Conservation (phyloP, 495 filamentous ascomycete species). For the Aspergillus wentii region DNA sequence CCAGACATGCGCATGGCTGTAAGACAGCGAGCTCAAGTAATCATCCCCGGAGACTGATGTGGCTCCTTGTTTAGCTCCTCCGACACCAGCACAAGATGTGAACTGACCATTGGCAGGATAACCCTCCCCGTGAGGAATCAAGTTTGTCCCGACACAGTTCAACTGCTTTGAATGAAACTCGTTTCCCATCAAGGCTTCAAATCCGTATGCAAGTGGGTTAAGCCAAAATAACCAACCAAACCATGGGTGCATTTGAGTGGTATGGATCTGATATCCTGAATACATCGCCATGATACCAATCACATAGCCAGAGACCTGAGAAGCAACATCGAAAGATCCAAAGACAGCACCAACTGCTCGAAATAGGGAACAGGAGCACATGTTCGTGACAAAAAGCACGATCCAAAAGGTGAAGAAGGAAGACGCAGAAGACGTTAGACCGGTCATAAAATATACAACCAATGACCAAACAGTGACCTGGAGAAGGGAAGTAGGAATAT, state of each 20-base stretch:
- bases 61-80: conserved; percentile 36
- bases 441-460: conserved; percentile 70
- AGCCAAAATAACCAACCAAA: conserved; percentile 68
- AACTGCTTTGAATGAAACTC: conserved; percentile 53
- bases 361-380: conserved; percentile 29
- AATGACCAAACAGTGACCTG: conserved; percentile 61
- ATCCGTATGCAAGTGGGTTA: conserved; percentile 66
- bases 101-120: conserved; percentile 16
- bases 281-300: conserved; percentile 49
- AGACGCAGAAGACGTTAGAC: conserved; percentile 36
- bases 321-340: conserved; percentile 41
- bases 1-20: conserved; percentile 37
- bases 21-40: conserved; percentile 43
- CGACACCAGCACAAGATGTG: conserved; percentile 48
- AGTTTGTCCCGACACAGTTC: conserved; percentile 36
- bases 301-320: conserved; percentile 43
- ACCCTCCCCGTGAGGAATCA: conserved; percentile 28
- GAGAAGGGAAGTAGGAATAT: conserved; percentile 58
- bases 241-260: conserved; percentile 63
- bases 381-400: conserved; percentile 26
- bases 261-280: conserved; percentile 52
- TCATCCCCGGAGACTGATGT: conserved; percentile 32
- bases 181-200: conserved; percentile 60
- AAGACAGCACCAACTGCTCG: conserved; percentile 43
- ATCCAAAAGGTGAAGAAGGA: conserved; percentile 49